A percentile compares a stretch with the other conserved stretches of the same genome.
Conservation (phyloP, 2,329 filamentous ascomycete genomes). For the Colletotrichum cordylinicola region DNA sequence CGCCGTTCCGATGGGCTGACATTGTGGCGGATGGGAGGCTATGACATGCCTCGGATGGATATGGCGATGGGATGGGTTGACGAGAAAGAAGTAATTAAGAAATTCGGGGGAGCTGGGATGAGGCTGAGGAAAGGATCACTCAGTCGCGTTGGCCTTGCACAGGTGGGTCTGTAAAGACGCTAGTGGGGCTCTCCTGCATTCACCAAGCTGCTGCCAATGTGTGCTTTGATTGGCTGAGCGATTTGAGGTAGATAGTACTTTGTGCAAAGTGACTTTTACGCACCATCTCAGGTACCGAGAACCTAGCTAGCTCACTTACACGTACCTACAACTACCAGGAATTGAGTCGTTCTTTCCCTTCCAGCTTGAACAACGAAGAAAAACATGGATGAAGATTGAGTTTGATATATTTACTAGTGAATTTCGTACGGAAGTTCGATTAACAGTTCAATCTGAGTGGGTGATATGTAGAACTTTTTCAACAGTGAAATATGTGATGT, state of each 20-base stretch:
- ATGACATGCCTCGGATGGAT: slow-evolving; percentile 17
- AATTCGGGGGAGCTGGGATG: slow-evolving; percentile 14
- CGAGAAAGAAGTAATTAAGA: not conserved
- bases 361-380: not conserved
- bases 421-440: not conserved
- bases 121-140: slow-evolving; percentile 19
- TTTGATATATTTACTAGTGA: not conserved
- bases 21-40: slow-evolving; percentile 34
- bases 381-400: not conserved
- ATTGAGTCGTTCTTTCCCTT: not conserved
- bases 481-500: not conserved
- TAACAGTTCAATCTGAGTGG: not conserved
- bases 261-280: fast-evolving
- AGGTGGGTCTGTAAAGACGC: not conserved
- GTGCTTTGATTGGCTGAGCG: not conserved
- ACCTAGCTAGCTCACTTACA: not conserved
- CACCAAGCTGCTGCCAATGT: not conserved
- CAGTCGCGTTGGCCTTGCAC: slow-evolving; percentile 19
- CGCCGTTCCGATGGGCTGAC: slow-evolving; percentile 48
- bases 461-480: not conserved
- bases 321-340: not conserved
- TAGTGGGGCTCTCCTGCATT: not conserved
- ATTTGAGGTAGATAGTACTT: not conserved
- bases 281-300: not conserved
- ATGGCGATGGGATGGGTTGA: not conserved